Evolutionary conservation across 345 rosid genomes (phyloP).

Genomic region (Rubroshorea leprosula): DNA sequence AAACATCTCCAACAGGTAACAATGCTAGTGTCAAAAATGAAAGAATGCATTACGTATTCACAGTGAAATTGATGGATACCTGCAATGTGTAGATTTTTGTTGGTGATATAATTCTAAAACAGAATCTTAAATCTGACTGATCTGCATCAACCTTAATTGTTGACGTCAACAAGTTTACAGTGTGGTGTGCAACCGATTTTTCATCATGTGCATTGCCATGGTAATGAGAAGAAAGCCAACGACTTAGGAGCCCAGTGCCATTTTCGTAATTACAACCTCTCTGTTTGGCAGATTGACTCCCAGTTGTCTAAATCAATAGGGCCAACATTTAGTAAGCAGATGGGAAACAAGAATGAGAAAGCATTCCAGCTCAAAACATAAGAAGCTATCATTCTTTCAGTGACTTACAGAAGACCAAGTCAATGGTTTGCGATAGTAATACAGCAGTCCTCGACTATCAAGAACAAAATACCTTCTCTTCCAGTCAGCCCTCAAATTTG

Average conservation of each 20-base stretch:
- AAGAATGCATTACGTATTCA: conserved; percentile 1
- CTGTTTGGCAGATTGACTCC: conserved; percentile 46
- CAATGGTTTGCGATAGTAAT: conserved; percentile 75
- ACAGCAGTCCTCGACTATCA: conserved; percentile 77
- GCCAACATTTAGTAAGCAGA: conserved; percentile 19
- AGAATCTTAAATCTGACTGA: conserved; percentile 74
- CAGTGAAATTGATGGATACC: conserved; percentile 30
- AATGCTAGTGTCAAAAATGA: conserved; percentile 1
- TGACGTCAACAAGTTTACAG: conserved; percentile 68
- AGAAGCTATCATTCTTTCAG: conserved; percentile 13
- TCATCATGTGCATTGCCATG: conserved; percentile 71
- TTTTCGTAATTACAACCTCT: conserved; percentile 45
- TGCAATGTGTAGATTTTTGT: conserved; percentile 59
- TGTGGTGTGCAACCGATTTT: conserved; percentile 66
- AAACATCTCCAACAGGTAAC: background rate
- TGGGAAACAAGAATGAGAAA: conserved; percentile 7
- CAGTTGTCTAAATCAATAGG: conserved; percentile 39
- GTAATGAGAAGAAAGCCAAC: conserved; percentile 78
- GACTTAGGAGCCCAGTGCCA: conserved; percentile 58
- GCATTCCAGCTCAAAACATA: background rate
- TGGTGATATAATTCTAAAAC: conserved; percentile 73
- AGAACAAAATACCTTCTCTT: conserved; percentile 79
- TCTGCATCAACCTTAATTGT: conserved; percentile 76
- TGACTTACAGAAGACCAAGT: conserved; percentile 54
- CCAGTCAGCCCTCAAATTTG: conserved; percentile 79